phyloP scores from a whole-genome alignment of 495 filamentous ascomycete genomes.

The Neurospora sp. region DNA sequence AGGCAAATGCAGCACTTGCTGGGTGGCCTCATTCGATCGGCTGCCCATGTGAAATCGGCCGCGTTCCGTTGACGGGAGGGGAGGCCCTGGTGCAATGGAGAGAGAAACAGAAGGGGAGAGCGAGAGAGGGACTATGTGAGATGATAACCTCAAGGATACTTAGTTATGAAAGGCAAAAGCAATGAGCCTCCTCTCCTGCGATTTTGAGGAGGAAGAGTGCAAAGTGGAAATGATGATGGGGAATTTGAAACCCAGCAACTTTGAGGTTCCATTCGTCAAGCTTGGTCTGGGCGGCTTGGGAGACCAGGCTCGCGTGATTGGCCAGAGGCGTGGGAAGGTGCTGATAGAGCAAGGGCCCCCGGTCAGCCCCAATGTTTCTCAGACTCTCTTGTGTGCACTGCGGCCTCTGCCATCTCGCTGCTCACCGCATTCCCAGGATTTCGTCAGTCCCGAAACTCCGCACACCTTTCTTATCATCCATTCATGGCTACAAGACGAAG shows the following conservation, averaged over 20 bases:
- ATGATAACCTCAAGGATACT: background rate
- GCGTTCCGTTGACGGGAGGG: background rate
- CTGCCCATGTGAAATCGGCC: background rate
- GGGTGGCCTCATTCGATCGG: background rate
- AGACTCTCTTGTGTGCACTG: background rate
- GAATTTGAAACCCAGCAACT: background rate
- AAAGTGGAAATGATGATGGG: background rate
- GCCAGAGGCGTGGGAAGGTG: background rate
- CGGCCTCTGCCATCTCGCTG: background rate
- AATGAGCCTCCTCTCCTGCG: background rate
- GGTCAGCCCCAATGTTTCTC: background rate
- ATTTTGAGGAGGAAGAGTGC: background rate
- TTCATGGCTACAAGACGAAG: background rate
- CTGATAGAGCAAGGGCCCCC: background rate
- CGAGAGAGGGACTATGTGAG: background rate
- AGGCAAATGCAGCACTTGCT: background rate
- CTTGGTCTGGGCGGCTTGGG: background rate
- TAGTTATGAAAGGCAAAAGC: background rate
- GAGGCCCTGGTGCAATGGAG: background rate
- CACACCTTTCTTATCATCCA: background rate
- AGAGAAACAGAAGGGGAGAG: background rate
- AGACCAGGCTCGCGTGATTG: background rate
- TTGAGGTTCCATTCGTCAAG: background rate
- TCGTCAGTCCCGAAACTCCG: background rate
- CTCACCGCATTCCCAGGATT: background rate